phyloP scores from a whole-genome alignment of 108 stramenopile species.

The Cyclotella sp. region DNA sequence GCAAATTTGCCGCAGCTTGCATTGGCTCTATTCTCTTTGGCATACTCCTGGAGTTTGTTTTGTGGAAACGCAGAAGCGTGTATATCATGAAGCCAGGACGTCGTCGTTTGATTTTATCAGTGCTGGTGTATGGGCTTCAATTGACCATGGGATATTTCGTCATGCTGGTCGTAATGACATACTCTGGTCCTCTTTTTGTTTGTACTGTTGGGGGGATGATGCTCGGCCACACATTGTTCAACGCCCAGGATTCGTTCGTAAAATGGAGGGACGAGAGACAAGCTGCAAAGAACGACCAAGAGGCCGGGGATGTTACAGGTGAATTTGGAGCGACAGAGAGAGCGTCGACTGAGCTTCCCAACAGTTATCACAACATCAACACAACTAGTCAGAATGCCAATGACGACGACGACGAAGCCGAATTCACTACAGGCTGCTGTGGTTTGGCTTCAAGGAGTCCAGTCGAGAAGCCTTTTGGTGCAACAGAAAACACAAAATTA shows the following conservation, averaged over 20 bases:
- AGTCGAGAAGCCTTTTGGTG: conserved; percentile 1
- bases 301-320: conserved; percentile 2
- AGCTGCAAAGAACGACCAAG: conserved; percentile 15
- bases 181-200: conserved; percentile 71
- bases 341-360: conserved; percentile 10
- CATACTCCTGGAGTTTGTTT: conserved; percentile 60
- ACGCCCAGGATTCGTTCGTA: conserved; percentile 68
- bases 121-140: conserved; percentile 74
- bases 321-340: neutral
- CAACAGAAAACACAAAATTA: conserved; percentile 31
- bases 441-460: neutral
- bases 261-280: conserved; percentile 15
- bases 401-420: conserved; percentile 15
- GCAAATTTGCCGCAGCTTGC: conserved; percentile 60
- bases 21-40: conserved; percentile 71
- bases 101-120: conserved; percentile 58
- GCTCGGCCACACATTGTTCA: conserved; percentile 77
- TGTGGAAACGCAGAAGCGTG: conserved; percentile 60
- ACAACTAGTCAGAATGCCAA: neutral
- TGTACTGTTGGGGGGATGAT: conserved; percentile 70
- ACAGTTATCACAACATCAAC: conserved; percentile 19
- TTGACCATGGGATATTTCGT: conserved; percentile 80
- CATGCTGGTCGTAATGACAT: conserved; percentile 90
- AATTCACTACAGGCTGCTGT: neutral
- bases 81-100: conserved; percentile 45